Evolutionary conservation across 768 basidiomycete species (phyloP).

Genomic region (Tricholoma furcatifolium): DNA sequence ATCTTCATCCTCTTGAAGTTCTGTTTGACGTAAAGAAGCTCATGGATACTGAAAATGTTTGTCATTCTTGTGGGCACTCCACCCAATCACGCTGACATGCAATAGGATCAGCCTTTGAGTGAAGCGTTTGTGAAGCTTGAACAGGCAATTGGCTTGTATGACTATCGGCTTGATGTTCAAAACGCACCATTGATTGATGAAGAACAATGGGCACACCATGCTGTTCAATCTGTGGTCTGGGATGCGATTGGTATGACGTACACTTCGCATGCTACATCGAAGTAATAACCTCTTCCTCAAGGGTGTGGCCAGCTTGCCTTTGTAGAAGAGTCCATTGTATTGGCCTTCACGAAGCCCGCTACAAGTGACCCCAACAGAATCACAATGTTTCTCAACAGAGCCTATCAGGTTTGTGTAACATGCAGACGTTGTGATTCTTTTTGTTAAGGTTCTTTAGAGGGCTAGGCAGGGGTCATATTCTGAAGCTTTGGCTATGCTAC

Average conservation of each 20-base stretch:
- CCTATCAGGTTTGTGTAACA: conserved; percentile 53
- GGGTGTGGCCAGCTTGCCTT: conserved; percentile 66
- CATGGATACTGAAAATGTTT: conserved; percentile 62
- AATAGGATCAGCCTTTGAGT: conserved; percentile 67
- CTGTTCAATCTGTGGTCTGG: conserved; percentile 76
- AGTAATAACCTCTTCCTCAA: conserved; percentile 21
- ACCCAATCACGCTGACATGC: not conserved
- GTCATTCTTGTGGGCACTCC: conserved; percentile 11
- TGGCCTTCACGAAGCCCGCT: conserved; percentile 60
- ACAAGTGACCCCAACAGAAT: conserved; percentile 62
- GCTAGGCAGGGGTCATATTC: conserved; percentile 70
- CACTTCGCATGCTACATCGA: not conserved
- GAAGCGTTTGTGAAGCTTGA: conserved; percentile 68
- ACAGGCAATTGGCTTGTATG: conserved; percentile 66
- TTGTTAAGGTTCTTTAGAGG: conserved; percentile 35
- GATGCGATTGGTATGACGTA: conserved; percentile 52
- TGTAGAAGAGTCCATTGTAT: conserved; percentile 68
- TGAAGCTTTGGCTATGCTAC: conserved; percentile 56
- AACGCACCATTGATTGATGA: conserved; percentile 45
- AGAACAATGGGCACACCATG: conserved; percentile 73
- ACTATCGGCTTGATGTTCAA: conserved; percentile 67
- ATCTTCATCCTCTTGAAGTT: conserved; percentile 74
- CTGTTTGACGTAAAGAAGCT: conserved; percentile 77
- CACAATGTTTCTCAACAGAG: conserved; percentile 59
- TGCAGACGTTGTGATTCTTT: not conserved